Conservation (phyloP, 306 rosid genomes). For the Lupinus albus region DNA sequence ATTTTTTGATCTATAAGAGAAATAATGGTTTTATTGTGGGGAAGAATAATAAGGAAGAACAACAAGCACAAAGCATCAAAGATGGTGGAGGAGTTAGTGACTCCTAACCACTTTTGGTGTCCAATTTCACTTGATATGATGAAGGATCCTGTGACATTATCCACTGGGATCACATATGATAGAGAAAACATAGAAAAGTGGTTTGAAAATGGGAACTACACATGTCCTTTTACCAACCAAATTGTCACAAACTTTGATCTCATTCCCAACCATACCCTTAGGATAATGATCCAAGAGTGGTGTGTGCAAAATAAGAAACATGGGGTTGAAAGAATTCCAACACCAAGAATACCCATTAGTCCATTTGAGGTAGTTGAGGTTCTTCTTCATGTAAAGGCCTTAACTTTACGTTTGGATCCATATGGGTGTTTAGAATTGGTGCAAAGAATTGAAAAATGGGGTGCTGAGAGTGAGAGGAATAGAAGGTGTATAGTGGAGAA, state of each 20-base stretch:
- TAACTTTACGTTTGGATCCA: conserved; percentile 35
- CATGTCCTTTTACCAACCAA: conserved; percentile 54
- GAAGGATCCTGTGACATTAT: conserved; percentile 61
- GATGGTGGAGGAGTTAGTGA: conserved; percentile 42
- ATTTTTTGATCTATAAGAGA: not conserved
- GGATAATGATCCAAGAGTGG: conserved; percentile 65
- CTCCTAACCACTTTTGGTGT: conserved; percentile 54
- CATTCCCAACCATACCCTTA: conserved; percentile 55
- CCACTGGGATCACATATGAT: conserved; percentile 62
- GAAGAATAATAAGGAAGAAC: conserved; percentile 30
- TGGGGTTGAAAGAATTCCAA: conserved; percentile 56
- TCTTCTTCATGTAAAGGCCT: conserved; percentile 26
- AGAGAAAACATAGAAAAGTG: conserved; percentile 55
- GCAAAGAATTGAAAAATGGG: conserved; percentile 45
- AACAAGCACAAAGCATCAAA: conserved; percentile 23
- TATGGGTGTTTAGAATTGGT: conserved; percentile 36
- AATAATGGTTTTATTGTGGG: conserved; percentile 56
- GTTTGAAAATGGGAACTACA: conserved; percentile 59
- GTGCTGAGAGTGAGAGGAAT: conserved; percentile 52
- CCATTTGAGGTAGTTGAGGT: conserved; percentile 39
- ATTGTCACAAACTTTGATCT: conserved; percentile 44
- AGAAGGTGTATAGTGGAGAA: conserved; percentile 54
- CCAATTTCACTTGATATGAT: conserved; percentile 60
- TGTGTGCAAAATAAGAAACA: conserved; percentile 42
- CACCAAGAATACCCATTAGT: conserved; percentile 51